Percentiles rank a stretch among this genome's conserved stretches.
Conservation (phyloP, 1,284 basidiomycete species). For the Phellopilus nigrolimitatus region DNA sequence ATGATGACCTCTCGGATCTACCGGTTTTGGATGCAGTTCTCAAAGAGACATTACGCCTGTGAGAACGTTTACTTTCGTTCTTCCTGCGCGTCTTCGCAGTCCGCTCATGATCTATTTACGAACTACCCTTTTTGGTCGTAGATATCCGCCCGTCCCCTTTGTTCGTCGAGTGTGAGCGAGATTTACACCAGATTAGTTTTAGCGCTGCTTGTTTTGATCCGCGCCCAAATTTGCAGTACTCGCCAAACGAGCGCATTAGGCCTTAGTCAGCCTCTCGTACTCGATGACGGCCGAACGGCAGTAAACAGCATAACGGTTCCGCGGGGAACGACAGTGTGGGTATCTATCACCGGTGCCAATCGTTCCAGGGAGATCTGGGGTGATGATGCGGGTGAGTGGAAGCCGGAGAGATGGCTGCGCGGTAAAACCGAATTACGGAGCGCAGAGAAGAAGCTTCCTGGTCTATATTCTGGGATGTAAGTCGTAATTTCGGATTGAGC, state of each 20-base stretch:
- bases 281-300: background rate
- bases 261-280: background rate
- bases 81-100: background rate
- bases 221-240: background rate
- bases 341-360: constrained; percentile 25
- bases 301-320: constrained; percentile 3
- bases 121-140: background rate
- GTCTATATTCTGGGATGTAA: constrained; percentile 15
- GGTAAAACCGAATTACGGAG: background rate
- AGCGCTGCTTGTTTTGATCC: background rate
- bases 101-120: too few relatives aligned
- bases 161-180: constrained; percentile 7
- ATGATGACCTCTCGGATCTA: constrained; percentile 32
- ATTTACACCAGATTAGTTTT: background rate
- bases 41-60: constrained; percentile 28
- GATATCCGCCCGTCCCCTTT: constrained; percentile 6
- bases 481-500: background rate
- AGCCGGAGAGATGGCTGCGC: constrained; percentile 22
- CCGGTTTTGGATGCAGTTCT: constrained; percentile 33
- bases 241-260: background rate
- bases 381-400: constrained; percentile 26
- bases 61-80: constrained; percentile 2
- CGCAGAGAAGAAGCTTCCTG: constrained; percentile 9
- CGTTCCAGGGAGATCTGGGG: constrained; percentile 26
- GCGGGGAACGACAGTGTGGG: constrained; percentile 19